Conservation (phyloP, 352 stramenopile genomes). For the Phytopythium mirpurense region DNA sequence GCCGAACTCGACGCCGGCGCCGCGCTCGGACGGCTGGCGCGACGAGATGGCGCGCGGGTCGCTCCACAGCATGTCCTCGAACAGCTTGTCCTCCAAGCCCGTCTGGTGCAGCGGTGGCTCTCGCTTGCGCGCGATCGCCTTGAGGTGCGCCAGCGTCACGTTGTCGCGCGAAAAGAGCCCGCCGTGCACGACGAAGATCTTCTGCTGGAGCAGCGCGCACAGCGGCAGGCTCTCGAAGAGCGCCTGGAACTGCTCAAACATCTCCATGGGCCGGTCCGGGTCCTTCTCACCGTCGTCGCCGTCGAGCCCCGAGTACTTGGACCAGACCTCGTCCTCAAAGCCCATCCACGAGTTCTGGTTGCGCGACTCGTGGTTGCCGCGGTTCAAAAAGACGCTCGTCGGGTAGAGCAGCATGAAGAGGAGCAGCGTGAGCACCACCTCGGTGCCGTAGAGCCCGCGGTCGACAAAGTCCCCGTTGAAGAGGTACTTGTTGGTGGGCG, state of each 20-base stretch:
- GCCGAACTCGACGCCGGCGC: conserved; percentile 91
- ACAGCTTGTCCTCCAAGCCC: conserved; percentile 91
- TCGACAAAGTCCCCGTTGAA: conserved; percentile 98
- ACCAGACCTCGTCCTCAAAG: conserved; percentile 88
- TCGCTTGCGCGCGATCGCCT: conserved; percentile 87
- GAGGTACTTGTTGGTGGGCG: conserved; percentile 90
- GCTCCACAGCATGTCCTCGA: conserved; percentile 92
- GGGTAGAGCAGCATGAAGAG: conserved; percentile 82
- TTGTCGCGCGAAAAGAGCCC: conserved; percentile 90
- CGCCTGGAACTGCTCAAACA: conserved; percentile 71
- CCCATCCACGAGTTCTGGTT: conserved; percentile 94
- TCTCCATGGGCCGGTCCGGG: conserved; percentile 33
- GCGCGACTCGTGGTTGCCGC: conserved; percentile 94
- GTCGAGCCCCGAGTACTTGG: conserved; percentile 67
- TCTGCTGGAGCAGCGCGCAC: conserved; percentile 84
- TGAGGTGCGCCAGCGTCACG: conserved; percentile 88
- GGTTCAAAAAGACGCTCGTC: conserved; percentile 87
- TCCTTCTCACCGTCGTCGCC: conserved; percentile 47
- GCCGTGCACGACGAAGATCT: conserved; percentile 94
- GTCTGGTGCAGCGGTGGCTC: conserved; percentile 86
- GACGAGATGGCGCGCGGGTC: conserved; percentile 79
- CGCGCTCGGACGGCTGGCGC: conserved; percentile 79
- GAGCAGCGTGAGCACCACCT: conserved; percentile 78
- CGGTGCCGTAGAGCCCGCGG: conserved; percentile 80
- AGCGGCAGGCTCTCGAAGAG: conserved; percentile 89